These are phyloP conservation scores for Penicillium atrosanguineum DNA, from an alignment of 495 filamentous ascomycete species.

Conservation along the genomic window DNA sequence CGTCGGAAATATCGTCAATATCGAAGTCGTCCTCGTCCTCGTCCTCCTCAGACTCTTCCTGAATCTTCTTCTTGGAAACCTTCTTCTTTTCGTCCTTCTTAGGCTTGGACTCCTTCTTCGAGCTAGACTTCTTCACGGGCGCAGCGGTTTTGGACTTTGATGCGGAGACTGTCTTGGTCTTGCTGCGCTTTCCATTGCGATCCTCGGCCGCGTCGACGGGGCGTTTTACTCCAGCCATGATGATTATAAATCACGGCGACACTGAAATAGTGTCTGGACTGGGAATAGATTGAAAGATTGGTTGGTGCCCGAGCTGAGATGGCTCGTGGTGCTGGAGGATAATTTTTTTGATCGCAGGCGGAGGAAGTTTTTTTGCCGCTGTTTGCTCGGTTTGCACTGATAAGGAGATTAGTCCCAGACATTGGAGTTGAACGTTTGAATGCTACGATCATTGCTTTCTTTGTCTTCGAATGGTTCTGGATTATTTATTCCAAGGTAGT, in stretches of 20 bases:
- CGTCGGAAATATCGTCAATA: constrained; percentile 42
- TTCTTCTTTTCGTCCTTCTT: constrained; percentile 39
- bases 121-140: constrained; percentile 33
- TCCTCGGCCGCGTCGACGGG: constrained; percentile 41
- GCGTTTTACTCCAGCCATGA: constrained; percentile 47
- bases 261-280: not conserved
- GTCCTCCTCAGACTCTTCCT: constrained; percentile 31
- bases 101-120: constrained; percentile 26
- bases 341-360: constrained; percentile 34
- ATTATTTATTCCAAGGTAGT: not conserved
- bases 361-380: constrained; percentile 35
- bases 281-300: constrained; percentile 9
- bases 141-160: constrained; percentile 32
- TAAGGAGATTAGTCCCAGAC: constrained; percentile 21
- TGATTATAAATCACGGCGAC: constrained; percentile 16
- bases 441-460: not conserved
- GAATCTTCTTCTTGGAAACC: constrained; percentile 30
- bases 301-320: constrained; percentile 19
- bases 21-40: constrained; percentile 40
- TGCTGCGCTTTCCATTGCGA: constrained; percentile 48
- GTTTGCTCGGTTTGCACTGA: constrained; percentile 38
- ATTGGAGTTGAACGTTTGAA: not conserved
- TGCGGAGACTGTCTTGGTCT: constrained; percentile 38
- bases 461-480: not conserved
- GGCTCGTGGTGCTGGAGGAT: constrained; percentile 27